phyloP scores from a whole-genome alignment of 352 stramenopile genomes.

The Pythium dissotocum region DNA sequence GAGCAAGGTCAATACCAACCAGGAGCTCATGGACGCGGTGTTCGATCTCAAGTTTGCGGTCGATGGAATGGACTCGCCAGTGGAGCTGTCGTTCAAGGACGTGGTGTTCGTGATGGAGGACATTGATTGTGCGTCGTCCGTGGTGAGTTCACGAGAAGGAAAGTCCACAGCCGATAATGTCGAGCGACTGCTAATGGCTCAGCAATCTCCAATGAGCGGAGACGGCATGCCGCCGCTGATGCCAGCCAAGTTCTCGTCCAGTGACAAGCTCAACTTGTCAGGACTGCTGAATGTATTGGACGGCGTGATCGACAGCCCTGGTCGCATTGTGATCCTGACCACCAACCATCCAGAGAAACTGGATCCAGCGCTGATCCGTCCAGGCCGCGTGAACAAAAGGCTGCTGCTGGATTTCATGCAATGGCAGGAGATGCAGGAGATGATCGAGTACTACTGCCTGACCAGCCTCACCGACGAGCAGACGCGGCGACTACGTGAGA shows the following conservation, averaged over 20 bases:
- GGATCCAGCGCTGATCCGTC: not conserved
- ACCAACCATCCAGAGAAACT: slow-evolving; percentile 2
- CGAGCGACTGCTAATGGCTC: not conserved
- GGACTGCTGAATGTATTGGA: not conserved
- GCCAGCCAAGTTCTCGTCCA: not conserved
- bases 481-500: not conserved
- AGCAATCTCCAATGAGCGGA: not conserved
- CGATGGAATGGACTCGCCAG: not conserved
- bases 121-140: not conserved
- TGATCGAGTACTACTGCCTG: slow-evolving; percentile 25
- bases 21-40: slow-evolving; percentile 5
- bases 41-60: slow-evolving; percentile 3
- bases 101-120: not conserved
- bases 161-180: not conserved
- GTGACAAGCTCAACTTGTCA: not conserved
- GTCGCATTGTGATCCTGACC: slow-evolving; percentile 1
- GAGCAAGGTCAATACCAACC: not conserved
- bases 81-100: not conserved
- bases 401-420: not conserved
- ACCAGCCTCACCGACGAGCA: slow-evolving; percentile 32
- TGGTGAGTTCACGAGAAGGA: not conserved
- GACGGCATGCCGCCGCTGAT: not conserved
- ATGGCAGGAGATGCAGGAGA: not conserved
- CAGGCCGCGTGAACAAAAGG: not conserved
- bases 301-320: slow-evolving; percentile 1